Base-by-base conservation (phyloP, 768 basidiomycete species). In the Mycena filopes region DNA sequence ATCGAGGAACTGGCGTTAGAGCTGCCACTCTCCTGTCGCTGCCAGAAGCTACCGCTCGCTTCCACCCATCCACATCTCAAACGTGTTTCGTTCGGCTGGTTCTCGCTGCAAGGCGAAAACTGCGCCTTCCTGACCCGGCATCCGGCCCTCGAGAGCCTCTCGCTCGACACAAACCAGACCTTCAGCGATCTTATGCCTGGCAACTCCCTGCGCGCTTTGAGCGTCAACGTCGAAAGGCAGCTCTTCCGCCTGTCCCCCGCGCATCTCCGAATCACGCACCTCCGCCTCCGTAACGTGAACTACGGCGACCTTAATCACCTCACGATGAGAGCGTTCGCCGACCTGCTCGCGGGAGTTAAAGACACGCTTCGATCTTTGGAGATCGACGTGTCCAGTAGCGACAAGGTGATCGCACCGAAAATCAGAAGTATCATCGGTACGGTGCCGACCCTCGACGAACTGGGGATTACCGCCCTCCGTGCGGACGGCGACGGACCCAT, bases 1-100 rank as follows among this genome's bases (percentile, higher is more conserved):
- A 43, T 58, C n/a, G 56, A 58, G 26, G 56, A 58, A 33, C 25
- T 58, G 45, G 9, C 45, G 11, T 26, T 58, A 23, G 13, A 47
- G 5, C 47, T 58, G 36, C 56, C 43, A 23, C 1, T 36, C 6
- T 55, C 41, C 26, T 58, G 43, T 25, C 45, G 33, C 9, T 45
- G 33, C 8, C 12, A 25, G 18, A 45, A 45, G 6, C 21, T 58
- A 29, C 46, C 43, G 16, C 45, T 58, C 3, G 29, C 3, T 3
- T 58, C 33, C 1, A 58, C 45, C 16, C 45, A 58, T 48, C 56
- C 56, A 1, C 31, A 23, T 16, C 56, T 57, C 45, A 46, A 15
- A 15, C 45, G 56, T 15, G 46, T 57, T 11, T 33, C 56, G 7
- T 21, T 58, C 21, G 33, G 11, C 23, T 2, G 28, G 29, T 33